Evolutionary conservation across 139 green algal species (phyloP), one percentile per base, ranked within the genome.

Genomic region (Chlorella sp.): DNA sequence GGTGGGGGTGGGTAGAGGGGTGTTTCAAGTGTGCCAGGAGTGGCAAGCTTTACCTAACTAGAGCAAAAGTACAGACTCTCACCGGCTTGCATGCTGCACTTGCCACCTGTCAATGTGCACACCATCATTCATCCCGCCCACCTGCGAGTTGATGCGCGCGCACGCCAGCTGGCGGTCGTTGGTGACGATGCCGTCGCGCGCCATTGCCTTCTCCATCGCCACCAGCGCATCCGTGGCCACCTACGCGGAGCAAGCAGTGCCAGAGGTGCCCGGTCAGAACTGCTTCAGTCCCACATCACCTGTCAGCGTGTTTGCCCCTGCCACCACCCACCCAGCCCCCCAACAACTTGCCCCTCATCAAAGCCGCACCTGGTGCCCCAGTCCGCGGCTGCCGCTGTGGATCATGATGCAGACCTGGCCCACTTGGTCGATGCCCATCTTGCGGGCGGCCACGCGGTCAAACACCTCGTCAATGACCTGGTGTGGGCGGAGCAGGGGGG

Each of bases 121-220:
- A 51, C 44, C 7, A 9, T 9, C 44, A 9, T 9, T 6, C 44
- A 51, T 9, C 44, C 44, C 92, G 85, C 93, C 88, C 87, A 95
- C 95, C 60, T 90, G 82, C 26, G 83, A 93, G 78, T 80, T 87
- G 73, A 98, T 98, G 74, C 91, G 91, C 1, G 94, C 94, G 81
- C 96, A 98, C 13, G 96, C 96, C 67, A 98, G 94, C 91, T 98
- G 95, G 38, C 90, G 86, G 87, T 98, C 96, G 87, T 97, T 97
- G 51, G 90, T 87, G 3, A 85, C 2, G 82, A 98, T 97, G 41
- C 88, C 83, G 86, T 98, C 94, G 17, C 93, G 83, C 5, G 91
- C 90, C 94, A 98, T 98, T n/a, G 93, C 94, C 30, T 86, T 82
- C 86, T 98, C 95, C 94, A 98, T 98, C 21, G 89, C 87, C 70